Conservation (phyloP, 805 yeast genomes). For the Lachancea mirantina region DNA sequence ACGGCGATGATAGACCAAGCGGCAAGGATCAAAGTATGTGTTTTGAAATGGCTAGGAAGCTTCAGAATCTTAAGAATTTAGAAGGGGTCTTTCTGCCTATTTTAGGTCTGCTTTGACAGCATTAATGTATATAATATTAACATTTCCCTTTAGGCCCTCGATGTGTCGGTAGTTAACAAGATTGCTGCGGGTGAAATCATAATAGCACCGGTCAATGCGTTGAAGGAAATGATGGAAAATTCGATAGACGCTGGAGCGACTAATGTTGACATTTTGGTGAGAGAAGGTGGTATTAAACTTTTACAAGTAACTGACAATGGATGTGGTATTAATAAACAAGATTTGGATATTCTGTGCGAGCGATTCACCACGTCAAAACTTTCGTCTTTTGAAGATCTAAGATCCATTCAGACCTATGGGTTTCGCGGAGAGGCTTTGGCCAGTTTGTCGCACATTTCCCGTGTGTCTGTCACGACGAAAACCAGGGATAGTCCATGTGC, state of each 20-base stretch:
- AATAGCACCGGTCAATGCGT: conserved; percentile 87
- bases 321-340: conserved; percentile 64
- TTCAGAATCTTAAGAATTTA: too few relatives aligned
- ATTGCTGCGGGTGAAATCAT: conserved; percentile 98
- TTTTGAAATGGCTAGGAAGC: too few relatives aligned
- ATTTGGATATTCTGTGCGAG: conserved; percentile 74
- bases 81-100: too few relatives aligned
- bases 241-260: conserved; percentile 81
- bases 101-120: too few relatives aligned
- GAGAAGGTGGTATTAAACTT: conserved; percentile 86
- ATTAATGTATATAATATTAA: too few relatives aligned
- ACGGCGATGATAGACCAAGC: neutral
- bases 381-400: conserved; percentile 64
- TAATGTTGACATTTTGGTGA: conserved; percentile 67
- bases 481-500: conserved; percentile 56
- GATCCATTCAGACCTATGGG: conserved; percentile 71
- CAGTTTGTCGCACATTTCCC: conserved; percentile 83
- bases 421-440: conserved; percentile 97
- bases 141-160: conserved; percentile 37
- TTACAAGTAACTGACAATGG: conserved; percentile 91
- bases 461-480: conserved; percentile 74
- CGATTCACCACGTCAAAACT: conserved; percentile 91
- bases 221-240: conserved; percentile 89
- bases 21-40: conserved; percentile 3
- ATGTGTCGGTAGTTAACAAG: conserved; percentile 66